Evolutionary conservation across 805 yeast genomes (phyloP).

Genomic region (Torulaspora gathmanii): DNA sequence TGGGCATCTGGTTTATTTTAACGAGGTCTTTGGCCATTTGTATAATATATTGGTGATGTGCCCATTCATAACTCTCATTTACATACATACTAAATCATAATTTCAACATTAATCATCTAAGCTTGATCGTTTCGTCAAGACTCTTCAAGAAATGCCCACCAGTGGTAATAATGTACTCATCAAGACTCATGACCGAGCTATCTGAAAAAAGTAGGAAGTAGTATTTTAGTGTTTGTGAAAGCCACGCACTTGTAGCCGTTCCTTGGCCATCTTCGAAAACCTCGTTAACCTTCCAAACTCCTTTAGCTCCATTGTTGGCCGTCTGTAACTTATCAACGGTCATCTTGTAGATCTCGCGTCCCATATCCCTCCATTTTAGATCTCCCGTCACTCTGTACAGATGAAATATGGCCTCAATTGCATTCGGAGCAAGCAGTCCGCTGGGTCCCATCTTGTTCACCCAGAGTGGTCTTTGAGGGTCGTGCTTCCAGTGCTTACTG

Average conservation of each 20-base stretch:
- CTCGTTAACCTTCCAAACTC: constrained; percentile 38
- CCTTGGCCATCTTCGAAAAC: constrained; percentile 30
- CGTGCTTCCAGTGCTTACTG: constrained; percentile 20
- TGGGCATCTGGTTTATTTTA: constrained; percentile 6
- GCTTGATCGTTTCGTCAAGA: background rate
- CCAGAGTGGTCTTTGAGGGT: constrained; percentile 34
- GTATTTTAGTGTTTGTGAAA: constrained; percentile 57
- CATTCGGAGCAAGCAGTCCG: constrained; percentile 54
- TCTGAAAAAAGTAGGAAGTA: constrained; percentile 48
- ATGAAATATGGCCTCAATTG: constrained; percentile 55
- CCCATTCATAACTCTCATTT: constrained; percentile 5
- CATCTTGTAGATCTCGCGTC: constrained; percentile 45
- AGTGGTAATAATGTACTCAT: constrained; percentile 54
- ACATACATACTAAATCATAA: constrained; percentile 10
- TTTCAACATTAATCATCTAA: constrained; percentile 12
- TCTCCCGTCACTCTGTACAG: constrained; percentile 60
- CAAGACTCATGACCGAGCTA: constrained; percentile 41
- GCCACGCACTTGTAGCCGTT: constrained; percentile 48
- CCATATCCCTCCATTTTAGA: constrained; percentile 50
- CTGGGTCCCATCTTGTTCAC: constrained; percentile 35
- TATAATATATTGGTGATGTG: constrained; percentile 5
- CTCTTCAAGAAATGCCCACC: constrained; percentile 56
- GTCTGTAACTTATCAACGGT: constrained; percentile 33
- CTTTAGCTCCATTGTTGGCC: constrained; percentile 36
- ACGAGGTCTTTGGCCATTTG: constrained; percentile 1